These are phyloP conservation scores for Nakazawaea peltata DNA, from an alignment of 805 yeast genomes.

Conservation along the genomic window DNA sequence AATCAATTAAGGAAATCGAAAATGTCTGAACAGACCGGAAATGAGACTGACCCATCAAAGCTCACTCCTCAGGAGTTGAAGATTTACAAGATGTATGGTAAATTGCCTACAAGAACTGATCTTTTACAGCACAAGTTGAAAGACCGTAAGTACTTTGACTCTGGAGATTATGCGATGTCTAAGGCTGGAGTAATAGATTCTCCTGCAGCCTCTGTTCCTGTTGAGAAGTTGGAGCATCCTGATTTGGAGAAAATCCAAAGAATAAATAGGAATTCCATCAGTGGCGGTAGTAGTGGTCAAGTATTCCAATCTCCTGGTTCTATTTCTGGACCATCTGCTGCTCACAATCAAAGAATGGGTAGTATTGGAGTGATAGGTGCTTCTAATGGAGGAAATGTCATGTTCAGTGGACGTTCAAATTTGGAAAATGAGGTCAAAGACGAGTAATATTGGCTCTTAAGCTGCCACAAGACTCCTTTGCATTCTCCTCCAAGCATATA, in stretches of 20 bases:
- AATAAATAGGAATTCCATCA: slow-evolving; percentile 50
- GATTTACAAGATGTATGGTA: slow-evolving; percentile 75
- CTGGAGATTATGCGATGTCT: slow-evolving; percentile 89
- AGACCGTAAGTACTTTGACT: slow-evolving; percentile 87
- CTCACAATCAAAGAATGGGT: slow-evolving; percentile 1
- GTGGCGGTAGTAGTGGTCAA: slow-evolving; percentile 27
- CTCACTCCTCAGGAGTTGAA: slow-evolving; percentile 74
- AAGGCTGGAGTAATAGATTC: slow-evolving; percentile 43
- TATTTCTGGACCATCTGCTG: too few species aligned
- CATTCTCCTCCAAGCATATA: too few species aligned
- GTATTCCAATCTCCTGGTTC: slow-evolving; percentile 1
- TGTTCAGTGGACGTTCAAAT: slow-evolving; percentile 40
- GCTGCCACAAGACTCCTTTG: too few species aligned
- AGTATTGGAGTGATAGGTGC: slow-evolving; percentile 20
- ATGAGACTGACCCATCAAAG: slow-evolving; percentile 40
- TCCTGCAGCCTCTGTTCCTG: slow-evolving; percentile 12
- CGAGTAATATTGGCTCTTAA: too few species aligned
- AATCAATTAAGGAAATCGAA: too few species aligned
- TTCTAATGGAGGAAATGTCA: slow-evolving; percentile 23
- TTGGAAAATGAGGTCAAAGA: slow-evolving; percentile 46
- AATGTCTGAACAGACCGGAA: not conserved
- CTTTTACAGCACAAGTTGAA: slow-evolving; percentile 66
- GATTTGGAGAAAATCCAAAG: slow-evolving; percentile 53
- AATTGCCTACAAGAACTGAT: slow-evolving; percentile 74
- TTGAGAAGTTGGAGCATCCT: slow-evolving; percentile 36